phyloP scores from a whole-genome alignment of 2,329 filamentous ascomycete genomes.

The Ophiostoma sp. region DNA sequence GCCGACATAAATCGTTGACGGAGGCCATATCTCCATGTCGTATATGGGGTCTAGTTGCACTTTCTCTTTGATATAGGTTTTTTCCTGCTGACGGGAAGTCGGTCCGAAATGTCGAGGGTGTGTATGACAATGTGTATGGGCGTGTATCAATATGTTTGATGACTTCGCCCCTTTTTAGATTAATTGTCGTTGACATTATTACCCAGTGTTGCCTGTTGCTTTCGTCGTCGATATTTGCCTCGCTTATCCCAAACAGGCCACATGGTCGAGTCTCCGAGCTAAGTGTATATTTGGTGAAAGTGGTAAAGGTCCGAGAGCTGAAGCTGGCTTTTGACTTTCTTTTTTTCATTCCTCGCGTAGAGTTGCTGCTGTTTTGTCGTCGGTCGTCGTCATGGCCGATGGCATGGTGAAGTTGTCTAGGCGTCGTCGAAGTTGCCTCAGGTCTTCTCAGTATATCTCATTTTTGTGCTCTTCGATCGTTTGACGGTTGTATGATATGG shows the following conservation, averaged over 20 bases:
- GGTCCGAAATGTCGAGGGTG: neutral
- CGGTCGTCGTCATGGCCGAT: neutral
- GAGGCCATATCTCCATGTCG: neutral
- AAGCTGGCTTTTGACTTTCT: neutral
- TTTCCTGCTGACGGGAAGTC: neutral
- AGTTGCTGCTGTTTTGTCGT: neutral
- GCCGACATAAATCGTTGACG: neutral
- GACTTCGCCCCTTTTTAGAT: conserved; percentile 9
- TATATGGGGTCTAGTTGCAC: neutral
- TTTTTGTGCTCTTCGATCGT: neutral
- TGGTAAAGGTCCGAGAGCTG: neutral
- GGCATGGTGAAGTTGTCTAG: neutral
- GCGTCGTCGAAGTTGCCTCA: neutral
- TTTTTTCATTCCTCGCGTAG: neutral
- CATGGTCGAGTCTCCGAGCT: neutral
- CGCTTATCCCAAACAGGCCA: neutral
- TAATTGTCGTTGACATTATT: neutral
- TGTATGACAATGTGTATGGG: neutral
- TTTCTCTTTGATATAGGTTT: neutral
- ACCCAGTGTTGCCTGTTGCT: neutral
- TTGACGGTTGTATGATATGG: too few relatives aligned
- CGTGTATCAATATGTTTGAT: neutral
- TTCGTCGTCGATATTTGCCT: neutral
- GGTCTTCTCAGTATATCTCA: neutral
- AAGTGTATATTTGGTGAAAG: neutral